Evolutionary conservation across 1,284 basidiomycete species (phyloP).

Genomic region (Melampsora americana): DNA sequence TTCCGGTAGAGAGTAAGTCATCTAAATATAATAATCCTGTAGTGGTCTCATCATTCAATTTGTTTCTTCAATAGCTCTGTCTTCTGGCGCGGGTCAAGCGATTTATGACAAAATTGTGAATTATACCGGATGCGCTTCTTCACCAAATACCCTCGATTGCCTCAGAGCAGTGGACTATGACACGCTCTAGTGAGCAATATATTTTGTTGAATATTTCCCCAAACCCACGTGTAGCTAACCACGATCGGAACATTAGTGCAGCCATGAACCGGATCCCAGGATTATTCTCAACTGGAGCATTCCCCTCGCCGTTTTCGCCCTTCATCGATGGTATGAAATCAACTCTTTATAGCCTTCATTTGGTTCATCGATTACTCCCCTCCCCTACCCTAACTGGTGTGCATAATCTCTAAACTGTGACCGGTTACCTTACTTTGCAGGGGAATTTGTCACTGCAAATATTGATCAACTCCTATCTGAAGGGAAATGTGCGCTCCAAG

Average conservation of each 20-base stretch:
- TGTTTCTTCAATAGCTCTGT: constrained; percentile 11
- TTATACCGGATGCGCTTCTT: constrained; percentile 4
- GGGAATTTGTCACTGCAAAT: background rate
- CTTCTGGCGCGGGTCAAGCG: constrained; percentile 32
- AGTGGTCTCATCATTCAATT: background rate
- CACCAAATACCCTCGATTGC: constrained; percentile 16
- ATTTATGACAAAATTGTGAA: constrained; percentile 24
- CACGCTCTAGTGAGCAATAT: constrained; percentile 50
- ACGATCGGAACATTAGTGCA: too few species aligned
- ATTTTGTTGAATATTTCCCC: too few species aligned
- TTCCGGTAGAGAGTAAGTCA: constrained; percentile 27
- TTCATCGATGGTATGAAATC: too few species aligned
- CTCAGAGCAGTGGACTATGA: constrained; percentile 21
- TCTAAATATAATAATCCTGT: background rate
- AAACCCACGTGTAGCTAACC: too few species aligned
- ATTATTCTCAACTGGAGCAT: too few species aligned
- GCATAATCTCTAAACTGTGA: too few species aligned
- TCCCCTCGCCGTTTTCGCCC: too few species aligned
- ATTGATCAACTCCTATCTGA: background rate
- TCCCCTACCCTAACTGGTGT: too few species aligned
- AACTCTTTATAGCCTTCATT: background rate
- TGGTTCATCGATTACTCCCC: too few species aligned
- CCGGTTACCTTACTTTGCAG: too few species aligned
- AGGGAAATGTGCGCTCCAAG: background rate
- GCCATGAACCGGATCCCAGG: too few species aligned